A percentile compares a stretch with the other conserved stretches of the same genome.
phyloP scores from a whole-genome alignment of 495 filamentous ascomycete species.

The Halenospora varia region DNA sequence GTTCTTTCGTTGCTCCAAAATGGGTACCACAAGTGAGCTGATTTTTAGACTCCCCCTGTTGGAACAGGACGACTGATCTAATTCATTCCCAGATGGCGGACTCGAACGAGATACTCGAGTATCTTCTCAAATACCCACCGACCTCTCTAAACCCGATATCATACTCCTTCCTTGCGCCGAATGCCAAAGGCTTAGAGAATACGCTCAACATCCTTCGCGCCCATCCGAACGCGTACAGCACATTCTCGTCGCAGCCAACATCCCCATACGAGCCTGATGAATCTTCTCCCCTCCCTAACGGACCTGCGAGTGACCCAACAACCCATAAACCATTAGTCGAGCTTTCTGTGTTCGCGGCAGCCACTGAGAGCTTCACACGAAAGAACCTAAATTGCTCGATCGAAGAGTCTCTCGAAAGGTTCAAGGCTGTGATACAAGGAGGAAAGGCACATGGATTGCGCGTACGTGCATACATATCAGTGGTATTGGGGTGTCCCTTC shows the following conservation, averaged over 20 bases:
- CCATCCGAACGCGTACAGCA: slow-evolving; percentile 33
- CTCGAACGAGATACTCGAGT: slow-evolving; percentile 74
- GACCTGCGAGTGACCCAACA: slow-evolving; percentile 20
- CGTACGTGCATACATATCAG: slow-evolving; percentile 91
- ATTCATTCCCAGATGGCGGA: slow-evolving; percentile 72
- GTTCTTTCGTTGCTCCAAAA: slow-evolving; percentile 93
- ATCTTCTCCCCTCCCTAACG: slow-evolving; percentile 1
- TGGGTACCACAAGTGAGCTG: slow-evolving; percentile 87
- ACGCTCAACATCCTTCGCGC: slow-evolving; percentile 41
- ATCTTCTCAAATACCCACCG: slow-evolving; percentile 59
- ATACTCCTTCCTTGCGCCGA: slow-evolving; percentile 93
- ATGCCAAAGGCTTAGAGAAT: slow-evolving; percentile 68
- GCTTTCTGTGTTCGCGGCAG: slow-evolving; percentile 87
- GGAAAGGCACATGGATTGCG: slow-evolving; percentile 68
- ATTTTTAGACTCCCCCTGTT: background rate
- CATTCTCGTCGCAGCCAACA: slow-evolving; percentile 25
- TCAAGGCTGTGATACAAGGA: slow-evolving; percentile 67
- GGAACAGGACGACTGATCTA: background rate
- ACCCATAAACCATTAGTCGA: slow-evolving; percentile 54
- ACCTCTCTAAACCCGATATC: slow-evolving; percentile 60
- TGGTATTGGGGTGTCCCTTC: slow-evolving; percentile 91
- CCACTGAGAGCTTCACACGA: slow-evolving; percentile 86
- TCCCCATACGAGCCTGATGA: slow-evolving; percentile 19
- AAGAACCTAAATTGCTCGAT: slow-evolving; percentile 91
- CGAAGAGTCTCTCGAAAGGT: slow-evolving; percentile 71